Percentiles rank a stretch among this genome's conserved stretches.
Conservation (phyloP, 2,329 filamentous ascomycete species). For the Phoma herbarum region DNA sequence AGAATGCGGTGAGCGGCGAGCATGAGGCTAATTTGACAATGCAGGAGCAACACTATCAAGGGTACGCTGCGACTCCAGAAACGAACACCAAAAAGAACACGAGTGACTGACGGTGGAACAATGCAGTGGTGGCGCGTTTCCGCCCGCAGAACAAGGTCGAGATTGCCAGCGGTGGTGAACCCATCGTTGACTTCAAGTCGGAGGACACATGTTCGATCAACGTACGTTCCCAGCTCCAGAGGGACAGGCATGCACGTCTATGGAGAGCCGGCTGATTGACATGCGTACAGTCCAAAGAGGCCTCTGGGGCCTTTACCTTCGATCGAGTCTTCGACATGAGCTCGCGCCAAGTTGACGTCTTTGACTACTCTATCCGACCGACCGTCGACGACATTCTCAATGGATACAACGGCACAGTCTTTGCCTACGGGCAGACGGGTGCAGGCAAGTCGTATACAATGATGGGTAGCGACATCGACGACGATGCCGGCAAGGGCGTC, state of each 20-base stretch:
- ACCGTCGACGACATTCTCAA: constrained; percentile 99
- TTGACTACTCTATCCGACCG: constrained; percentile 95
- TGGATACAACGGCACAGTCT: constrained; percentile 98
- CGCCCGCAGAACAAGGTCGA: constrained; percentile 96
- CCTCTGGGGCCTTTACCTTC: constrained; percentile 85
- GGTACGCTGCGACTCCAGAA: constrained; percentile 41
- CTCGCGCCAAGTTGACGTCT: constrained; percentile 90
- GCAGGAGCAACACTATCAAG: constrained; percentile 58
- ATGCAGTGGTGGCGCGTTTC: constrained; percentile 91
- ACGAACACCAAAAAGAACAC: background rate
- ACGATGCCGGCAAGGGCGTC: constrained; percentile 86
- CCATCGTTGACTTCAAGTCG: constrained; percentile 87
- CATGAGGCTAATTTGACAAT: constrained; percentile 54
- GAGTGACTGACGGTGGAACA: constrained; percentile 37
- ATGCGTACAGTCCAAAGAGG: constrained; percentile 75
- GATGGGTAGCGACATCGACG: constrained; percentile 96
- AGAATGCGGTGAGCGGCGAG: constrained; percentile 22
- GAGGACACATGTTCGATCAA: constrained; percentile 88
- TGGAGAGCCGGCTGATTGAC: constrained; percentile 22
- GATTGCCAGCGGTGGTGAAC: constrained; percentile 86
- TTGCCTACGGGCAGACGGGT: constrained; percentile 97
- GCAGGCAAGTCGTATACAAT: constrained; percentile 99
- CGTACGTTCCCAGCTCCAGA: constrained; percentile 61
- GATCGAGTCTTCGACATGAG: constrained; percentile 97
- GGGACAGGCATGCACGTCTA: background rate